Evolutionary conservation across 192 early-diverging fungal species (phyloP).

Genomic region (Dissophora globulifera): DNA sequence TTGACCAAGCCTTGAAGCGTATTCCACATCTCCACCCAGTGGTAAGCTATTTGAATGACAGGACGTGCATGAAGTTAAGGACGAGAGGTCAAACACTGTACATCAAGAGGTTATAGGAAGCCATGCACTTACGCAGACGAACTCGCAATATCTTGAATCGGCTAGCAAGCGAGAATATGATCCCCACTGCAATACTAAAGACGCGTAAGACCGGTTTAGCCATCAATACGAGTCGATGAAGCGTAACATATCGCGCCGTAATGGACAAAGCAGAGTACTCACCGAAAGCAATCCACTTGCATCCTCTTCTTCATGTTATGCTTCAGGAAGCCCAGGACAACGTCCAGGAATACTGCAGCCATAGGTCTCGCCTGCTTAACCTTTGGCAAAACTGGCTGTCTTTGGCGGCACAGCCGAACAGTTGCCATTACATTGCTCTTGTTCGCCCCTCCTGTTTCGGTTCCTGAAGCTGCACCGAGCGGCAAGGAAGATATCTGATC

Average conservation of each 20-base stretch:
- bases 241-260: no score
- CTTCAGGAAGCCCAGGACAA: slow-evolving; percentile 59
- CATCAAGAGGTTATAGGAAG: no score
- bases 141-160: slow-evolving; percentile 40
- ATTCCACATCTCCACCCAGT: slow-evolving; percentile 67
- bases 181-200: slow-evolving; percentile 31
- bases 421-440: not conserved
- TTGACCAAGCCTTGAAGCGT: slow-evolving; percentile 56
- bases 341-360: slow-evolving; percentile 58
- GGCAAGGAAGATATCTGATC: not conserved
- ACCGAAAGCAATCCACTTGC: slow-evolving; percentile 60
- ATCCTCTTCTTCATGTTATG: slow-evolving; percentile 68
- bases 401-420: slow-evolving; percentile 40
- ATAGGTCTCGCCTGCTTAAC: slow-evolving; percentile 51
- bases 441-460: not conserved
- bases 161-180: slow-evolving; percentile 28
- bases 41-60: slow-evolving; percentile 55
- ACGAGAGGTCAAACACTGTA: no score
- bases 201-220: no score
- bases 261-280: no score
- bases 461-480: no score
- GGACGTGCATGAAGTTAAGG: no score
- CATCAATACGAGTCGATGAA: no score
- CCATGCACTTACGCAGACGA: slow-evolving; percentile 49
- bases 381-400: slow-evolving; percentile 58